A percentile compares a stretch with the other conserved stretches of the same genome.
phyloP scores from a whole-genome alignment of 495 filamentous ascomycete genomes.

The Penicillium mononematosum region DNA sequence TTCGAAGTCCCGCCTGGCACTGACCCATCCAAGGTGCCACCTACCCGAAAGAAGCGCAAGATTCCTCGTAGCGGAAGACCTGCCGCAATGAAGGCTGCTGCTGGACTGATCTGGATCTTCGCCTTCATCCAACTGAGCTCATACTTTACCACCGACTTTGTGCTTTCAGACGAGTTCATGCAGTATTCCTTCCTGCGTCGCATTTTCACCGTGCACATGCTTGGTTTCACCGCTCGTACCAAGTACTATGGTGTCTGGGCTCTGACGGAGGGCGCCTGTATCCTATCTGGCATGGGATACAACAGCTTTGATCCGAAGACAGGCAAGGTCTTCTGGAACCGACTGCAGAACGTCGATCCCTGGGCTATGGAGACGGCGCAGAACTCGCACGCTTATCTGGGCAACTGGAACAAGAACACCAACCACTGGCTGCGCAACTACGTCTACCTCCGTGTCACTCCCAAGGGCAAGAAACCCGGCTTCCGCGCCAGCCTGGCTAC shows the following conservation, averaged over 20 bases:
- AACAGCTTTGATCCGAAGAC: conserved; percentile 84
- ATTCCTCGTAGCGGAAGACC: conserved; percentile 90
- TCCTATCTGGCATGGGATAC: conserved; percentile 89
- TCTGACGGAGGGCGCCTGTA: conserved; percentile 91
- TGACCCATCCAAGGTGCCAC: conserved; percentile 76
- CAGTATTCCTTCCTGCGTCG: conserved; percentile 66
- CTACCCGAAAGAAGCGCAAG: conserved; percentile 87
- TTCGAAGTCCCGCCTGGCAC: conserved; percentile 80
- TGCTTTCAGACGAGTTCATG: conserved; percentile 62
- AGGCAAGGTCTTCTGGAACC: conserved; percentile 82
- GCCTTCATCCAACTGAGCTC: conserved; percentile 70
- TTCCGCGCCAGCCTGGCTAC: conserved; percentile 94
- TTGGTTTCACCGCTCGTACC: conserved; percentile 72
- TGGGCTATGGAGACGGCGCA: conserved; percentile 82
- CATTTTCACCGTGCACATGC: conserved; percentile 75
- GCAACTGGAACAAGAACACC: conserved; percentile 97
- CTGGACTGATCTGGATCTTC: conserved; percentile 75
- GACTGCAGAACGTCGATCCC: conserved; percentile 83
- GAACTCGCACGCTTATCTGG: conserved; percentile 85
- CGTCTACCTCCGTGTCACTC: conserved; percentile 91
- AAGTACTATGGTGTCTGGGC: conserved; percentile 98
- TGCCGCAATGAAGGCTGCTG: conserved; percentile 70
- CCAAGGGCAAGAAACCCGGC: conserved; percentile 91
- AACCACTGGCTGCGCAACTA: conserved; percentile 97
- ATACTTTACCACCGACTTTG: conserved; percentile 59